Evolutionary conservation across 768 basidiomycete genomes (phyloP), one percentile per base, ranked within the genome.

Genomic region (Dacryopinax primogenitus): DNA sequence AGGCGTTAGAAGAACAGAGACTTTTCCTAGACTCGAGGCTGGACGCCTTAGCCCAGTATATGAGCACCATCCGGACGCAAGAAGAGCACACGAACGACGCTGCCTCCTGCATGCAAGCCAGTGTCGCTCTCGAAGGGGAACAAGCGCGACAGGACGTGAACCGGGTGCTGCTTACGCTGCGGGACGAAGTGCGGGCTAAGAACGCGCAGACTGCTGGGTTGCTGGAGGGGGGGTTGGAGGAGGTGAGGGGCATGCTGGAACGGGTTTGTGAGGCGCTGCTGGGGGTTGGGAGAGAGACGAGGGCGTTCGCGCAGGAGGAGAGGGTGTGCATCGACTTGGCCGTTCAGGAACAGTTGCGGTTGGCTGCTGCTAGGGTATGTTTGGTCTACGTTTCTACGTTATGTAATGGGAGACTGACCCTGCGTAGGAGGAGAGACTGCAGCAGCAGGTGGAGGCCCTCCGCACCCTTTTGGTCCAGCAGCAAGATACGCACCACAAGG

Each of bases 1-100:
- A 72, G 71, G 64, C 65, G 15, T 51, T 72, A 1, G 33, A 39
- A 18, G 73, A 72, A 2, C 80, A 83, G 41, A 82, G 84, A 0
- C 74, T 80, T 23, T 78, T 80, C 15, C 77, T 90, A 51, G 82
- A 83, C 63, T 76, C 81, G 21, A 84, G 88, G 68, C 73, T 88
- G 44, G 75, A 81, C 66, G 78, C 77, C 37, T 71, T 88, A 12
- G 80, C 81, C 35, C 77, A 80, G 13, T 75, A 80, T 13, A 74
- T 90, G 44, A 74, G 78, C 18, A 69, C 77, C 45, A 83, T 91
- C 26, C 81, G 82, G 18, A 71, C 79, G 28, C 82, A 84, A 39
- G 84, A 88, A 44, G 76, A 76, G 1, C 74, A 75, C 1, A 84
- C 87, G 47, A 74, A 78, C 9, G 81, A 83, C 62, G 82, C 83